These are phyloP conservation scores for Cercospora sp. DNA, from an alignment of 2,329 filamentous ascomycete genomes.

Conservation along the genomic window DNA sequence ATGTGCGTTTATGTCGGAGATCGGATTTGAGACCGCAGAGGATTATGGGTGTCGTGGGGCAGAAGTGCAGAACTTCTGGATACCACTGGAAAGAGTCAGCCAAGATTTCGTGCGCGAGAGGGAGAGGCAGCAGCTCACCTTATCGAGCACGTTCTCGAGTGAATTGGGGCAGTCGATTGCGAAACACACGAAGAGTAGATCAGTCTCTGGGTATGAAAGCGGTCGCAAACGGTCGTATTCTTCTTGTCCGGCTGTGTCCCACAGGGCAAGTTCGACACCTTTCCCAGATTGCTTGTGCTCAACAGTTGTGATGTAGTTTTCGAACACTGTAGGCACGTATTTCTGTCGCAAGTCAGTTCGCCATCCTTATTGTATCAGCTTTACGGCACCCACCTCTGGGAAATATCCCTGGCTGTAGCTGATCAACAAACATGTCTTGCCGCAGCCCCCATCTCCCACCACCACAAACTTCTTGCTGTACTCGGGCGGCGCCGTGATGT, in stretches of 20 bases:
- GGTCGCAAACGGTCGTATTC: slow-evolving; percentile 96
- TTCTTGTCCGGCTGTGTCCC: slow-evolving; percentile 98
- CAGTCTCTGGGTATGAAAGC: slow-evolving; percentile 95
- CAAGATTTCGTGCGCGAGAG: background rate
- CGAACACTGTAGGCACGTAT: slow-evolving; percentile 99
- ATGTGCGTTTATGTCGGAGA: slow-evolving; percentile 89
- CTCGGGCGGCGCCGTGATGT: slow-evolving; percentile 83
- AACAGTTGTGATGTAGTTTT: slow-evolving; percentile 99
- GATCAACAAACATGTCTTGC: slow-evolving; percentile 97
- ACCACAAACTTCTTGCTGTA: slow-evolving; percentile 99
- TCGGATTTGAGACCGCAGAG: slow-evolving; percentile 97
- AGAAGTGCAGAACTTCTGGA: slow-evolving; percentile 97
- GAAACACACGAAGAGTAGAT: slow-evolving; percentile 97
- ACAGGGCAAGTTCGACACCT: slow-evolving; percentile 92
- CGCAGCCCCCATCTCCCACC: slow-evolving; percentile 95
- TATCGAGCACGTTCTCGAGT: slow-evolving; percentile 97
- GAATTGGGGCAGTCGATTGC: slow-evolving; percentile 98
- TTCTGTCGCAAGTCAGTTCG: slow-evolving; percentile 60
- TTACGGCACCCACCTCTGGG: slow-evolving; percentile 70
- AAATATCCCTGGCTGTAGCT: slow-evolving; percentile 99
- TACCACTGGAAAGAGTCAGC: slow-evolving; percentile 71
- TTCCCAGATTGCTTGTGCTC: slow-evolving; percentile 85
- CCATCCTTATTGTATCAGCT: slow-evolving; percentile 11
- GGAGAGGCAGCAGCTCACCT: slow-evolving; percentile 59
- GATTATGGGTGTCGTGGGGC: slow-evolving; percentile 92